A percentile compares a stretch with the other conserved stretches of the same genome.
phyloP scores from a whole-genome alignment of 73 alveolate species.

The Stentor coeruleus region DNA sequence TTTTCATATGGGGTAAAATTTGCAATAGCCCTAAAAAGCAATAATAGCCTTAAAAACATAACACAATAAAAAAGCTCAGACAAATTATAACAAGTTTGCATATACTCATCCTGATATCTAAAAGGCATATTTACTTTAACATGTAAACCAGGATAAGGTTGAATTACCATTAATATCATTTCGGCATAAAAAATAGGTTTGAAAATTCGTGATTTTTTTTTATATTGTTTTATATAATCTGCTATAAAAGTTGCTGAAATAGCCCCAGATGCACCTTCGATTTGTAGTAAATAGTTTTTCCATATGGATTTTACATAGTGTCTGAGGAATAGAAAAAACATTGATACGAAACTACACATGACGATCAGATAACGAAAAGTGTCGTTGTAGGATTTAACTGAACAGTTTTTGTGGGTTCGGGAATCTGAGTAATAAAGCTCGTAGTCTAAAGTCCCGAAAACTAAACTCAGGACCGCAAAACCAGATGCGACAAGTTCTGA shows the following conservation, averaged over 20 bases:
- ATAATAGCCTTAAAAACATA: conserved; percentile 1
- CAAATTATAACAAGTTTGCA: conserved; percentile 9
- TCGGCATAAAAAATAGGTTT: not conserved
- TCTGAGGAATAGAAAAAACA: not conserved
- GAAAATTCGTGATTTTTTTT: not conserved
- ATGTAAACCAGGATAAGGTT: not conserved
- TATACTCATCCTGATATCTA: not conserved
- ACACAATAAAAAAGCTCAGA: conserved; percentile 15
- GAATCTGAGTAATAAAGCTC: not conserved
- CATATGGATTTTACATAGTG: not conserved
- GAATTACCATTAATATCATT: not conserved
- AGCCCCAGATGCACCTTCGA: not conserved
- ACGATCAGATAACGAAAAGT: conserved; percentile 6
- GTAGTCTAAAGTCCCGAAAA: conserved; percentile 10
- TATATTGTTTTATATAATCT: not conserved
- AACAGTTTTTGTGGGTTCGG: not conserved
- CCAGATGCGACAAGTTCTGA: conserved; percentile 6
- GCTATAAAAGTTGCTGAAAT: not conserved
- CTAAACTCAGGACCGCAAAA: not conserved
- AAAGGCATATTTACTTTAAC: not conserved
- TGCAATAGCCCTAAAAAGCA: not conserved
- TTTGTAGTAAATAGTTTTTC: not conserved
- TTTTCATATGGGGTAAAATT: conserved; percentile 19
- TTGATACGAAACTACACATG: not conserved
- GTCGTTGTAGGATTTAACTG: not conserved